Evolutionary conservation across 345 rosid species (phyloP).

Genomic region (Brassica rapa): DNA sequence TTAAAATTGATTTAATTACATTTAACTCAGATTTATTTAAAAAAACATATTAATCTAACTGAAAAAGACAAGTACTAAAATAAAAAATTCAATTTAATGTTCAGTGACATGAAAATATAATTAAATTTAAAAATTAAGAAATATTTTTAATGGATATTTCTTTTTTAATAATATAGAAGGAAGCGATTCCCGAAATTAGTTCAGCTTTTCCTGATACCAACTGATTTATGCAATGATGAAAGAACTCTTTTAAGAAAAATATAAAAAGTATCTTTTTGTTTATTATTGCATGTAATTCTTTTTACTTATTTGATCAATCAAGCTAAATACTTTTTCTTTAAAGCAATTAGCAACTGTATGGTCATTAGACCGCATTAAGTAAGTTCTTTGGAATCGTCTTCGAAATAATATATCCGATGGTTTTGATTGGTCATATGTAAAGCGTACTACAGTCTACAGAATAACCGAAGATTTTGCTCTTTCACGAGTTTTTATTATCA

Average conservation of each 20-base stretch:
- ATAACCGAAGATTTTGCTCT: neutral
- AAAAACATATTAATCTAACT: too few relatives aligned
- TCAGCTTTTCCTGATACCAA: neutral
- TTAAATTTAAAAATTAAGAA: too few relatives aligned
- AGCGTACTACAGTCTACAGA: neutral
- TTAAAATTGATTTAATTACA: too few relatives aligned
- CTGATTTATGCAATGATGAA: constrained; percentile 6
- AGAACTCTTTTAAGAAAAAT: neutral
- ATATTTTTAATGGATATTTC: too few relatives aligned
- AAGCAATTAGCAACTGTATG: constrained; percentile 13
- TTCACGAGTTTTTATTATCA: neutral
- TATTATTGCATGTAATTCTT: neutral
- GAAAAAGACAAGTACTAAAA: too few relatives aligned
- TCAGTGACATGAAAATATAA: too few relatives aligned
- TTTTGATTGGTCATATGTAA: constrained; percentile 16
- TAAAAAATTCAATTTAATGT: too few relatives aligned
- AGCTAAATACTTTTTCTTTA: neutral
- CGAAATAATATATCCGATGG: neutral
- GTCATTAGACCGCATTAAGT: constrained; percentile 25
- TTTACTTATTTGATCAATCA: constrained; percentile 3
- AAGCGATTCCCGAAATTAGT: neutral
- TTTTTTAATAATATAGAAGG: too few relatives aligned
- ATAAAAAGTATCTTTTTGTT: neutral
- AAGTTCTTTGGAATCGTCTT: constrained; percentile 15
- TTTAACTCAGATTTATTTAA: too few relatives aligned